These are phyloP conservation scores for Leccinum solheimii DNA, from an alignment of 1,284 basidiomycete genomes.

Conservation along the genomic window DNA sequence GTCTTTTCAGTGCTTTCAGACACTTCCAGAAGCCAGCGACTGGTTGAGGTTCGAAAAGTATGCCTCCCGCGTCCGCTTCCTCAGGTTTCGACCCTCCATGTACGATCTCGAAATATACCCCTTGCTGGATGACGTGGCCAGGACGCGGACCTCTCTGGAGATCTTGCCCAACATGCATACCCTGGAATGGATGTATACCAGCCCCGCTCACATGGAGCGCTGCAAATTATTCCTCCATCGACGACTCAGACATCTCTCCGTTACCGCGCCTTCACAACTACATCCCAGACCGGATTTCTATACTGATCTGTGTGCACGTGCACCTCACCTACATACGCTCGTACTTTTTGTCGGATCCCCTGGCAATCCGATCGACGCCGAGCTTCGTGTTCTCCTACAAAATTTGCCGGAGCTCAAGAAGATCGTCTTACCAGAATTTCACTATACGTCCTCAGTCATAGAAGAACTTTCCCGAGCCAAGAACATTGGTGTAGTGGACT, in stretches of 20 bases:
- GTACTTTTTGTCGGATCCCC: constrained; percentile 42
- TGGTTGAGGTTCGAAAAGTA: constrained; percentile 60
- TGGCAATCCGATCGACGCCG: constrained; percentile 38
- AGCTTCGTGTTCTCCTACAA: constrained; percentile 41
- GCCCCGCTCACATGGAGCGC: constrained; percentile 30
- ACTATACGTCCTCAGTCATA: constrained; percentile 46
- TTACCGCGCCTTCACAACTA: constrained; percentile 18
- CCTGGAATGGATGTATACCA: constrained; percentile 40
- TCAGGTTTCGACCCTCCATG: constrained; percentile 28
- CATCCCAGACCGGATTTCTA: constrained; percentile 39
- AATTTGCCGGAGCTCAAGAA: constrained; percentile 47
- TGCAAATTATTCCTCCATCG: constrained; percentile 49
- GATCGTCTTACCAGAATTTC: constrained; percentile 52
- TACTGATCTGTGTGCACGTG: constrained; percentile 50
- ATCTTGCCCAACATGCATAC: constrained; percentile 57
- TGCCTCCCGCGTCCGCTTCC: constrained; percentile 50
- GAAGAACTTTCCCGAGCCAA: constrained; percentile 47
- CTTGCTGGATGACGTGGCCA: constrained; percentile 54
- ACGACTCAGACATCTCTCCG: constrained; percentile 37
- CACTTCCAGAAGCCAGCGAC: constrained; percentile 48
- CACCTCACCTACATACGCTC: constrained; percentile 49
- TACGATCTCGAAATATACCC: constrained; percentile 15
- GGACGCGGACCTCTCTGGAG: constrained; percentile 50
- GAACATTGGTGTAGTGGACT: constrained; percentile 49
- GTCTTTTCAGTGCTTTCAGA: constrained; percentile 40